Percentiles rank a stretch among this genome's conserved stretches.
Evolutionary conservation across 768 basidiomycete genomes (phyloP).

Genomic region (Lentinula guzmanii): DNA sequence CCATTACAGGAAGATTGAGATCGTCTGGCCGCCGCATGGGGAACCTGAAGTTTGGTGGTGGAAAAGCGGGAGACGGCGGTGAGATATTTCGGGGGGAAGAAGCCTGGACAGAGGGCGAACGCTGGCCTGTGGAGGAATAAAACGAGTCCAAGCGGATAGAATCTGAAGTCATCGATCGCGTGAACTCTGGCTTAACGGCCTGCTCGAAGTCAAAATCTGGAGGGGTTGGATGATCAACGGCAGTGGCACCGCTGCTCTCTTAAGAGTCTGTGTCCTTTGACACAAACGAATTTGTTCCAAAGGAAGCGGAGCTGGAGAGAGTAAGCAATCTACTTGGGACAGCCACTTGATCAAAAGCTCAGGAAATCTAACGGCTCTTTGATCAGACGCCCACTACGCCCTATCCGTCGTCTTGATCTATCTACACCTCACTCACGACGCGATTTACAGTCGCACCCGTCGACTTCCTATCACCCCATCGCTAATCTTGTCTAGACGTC

Average conservation of each 20-base stretch:
- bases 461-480: too few species aligned
- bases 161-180: background rate
- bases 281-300: background rate
- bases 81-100: constrained; percentile 11
- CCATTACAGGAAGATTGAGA: constrained; percentile 5
- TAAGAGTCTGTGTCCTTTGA: background rate
- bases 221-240: background rate
- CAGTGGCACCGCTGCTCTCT: background rate
- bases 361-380: too few species aligned
- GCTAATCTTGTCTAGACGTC: too few species aligned
- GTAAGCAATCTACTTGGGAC: too few species aligned
- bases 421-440: too few species aligned
- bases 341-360: too few species aligned
- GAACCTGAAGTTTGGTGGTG: background rate
- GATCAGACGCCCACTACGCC: too few species aligned
- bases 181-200: background rate
- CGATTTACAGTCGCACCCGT: too few species aligned
- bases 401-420: too few species aligned
- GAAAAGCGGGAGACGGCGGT: background rate
- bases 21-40: constrained; percentile 19
- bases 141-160: background rate
- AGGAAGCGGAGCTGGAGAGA: too few species aligned
- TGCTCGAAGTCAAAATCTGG: background rate
- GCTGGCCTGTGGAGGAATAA: background rate
- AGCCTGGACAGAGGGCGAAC: constrained; percentile 12